Conservation (phyloP, 2,329 filamentous ascomycete genomes). For the Monilinia fructigena region DNA sequence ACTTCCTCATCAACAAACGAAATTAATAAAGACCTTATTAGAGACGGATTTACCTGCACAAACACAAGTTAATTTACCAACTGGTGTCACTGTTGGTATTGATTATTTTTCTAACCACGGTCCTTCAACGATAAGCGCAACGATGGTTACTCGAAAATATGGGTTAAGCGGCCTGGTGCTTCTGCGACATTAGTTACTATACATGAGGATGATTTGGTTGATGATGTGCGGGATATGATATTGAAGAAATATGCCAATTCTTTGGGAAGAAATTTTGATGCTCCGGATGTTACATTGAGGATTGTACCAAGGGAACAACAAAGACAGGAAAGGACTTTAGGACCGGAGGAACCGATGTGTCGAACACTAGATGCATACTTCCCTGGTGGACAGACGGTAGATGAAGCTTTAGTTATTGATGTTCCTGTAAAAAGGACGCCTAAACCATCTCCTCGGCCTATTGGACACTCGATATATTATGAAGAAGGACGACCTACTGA, state of each 20-base stretch:
- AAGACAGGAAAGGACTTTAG: constrained; percentile 65
- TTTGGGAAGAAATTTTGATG: constrained; percentile 81
- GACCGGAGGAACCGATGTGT: constrained; percentile 82
- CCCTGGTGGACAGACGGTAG: constrained; percentile 80
- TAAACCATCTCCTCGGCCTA: constrained; percentile 68
- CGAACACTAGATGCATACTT: constrained; percentile 78
- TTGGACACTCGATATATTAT: constrained; percentile 48
- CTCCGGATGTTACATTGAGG: constrained; percentile 81
- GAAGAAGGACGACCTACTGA: constrained; percentile 64
- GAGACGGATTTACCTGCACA: constrained; percentile 42
- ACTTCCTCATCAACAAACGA: constrained; percentile 47
- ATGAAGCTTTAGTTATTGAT: constrained; percentile 90
- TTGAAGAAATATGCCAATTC: constrained; percentile 93
- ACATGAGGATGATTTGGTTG: constrained; percentile 84
- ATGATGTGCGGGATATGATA: constrained; percentile 91
- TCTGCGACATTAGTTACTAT: constrained; percentile 87
- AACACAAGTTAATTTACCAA: constrained; percentile 37
- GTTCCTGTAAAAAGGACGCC: constrained; percentile 75
- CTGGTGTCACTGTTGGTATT: not conserved
- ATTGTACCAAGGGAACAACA: constrained; percentile 69
- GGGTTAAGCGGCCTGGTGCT: constrained; percentile 84
- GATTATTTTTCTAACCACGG: constrained; percentile 40
- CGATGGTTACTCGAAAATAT: constrained; percentile 74
- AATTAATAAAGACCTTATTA: constrained; percentile 54
- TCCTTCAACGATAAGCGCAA: constrained; percentile 36